Evolutionary conservation across 2,329 filamentous ascomycete genomes (phyloP), one percentile per base, ranked within the genome.

Genomic region (Thelonectria rubi): DNA sequence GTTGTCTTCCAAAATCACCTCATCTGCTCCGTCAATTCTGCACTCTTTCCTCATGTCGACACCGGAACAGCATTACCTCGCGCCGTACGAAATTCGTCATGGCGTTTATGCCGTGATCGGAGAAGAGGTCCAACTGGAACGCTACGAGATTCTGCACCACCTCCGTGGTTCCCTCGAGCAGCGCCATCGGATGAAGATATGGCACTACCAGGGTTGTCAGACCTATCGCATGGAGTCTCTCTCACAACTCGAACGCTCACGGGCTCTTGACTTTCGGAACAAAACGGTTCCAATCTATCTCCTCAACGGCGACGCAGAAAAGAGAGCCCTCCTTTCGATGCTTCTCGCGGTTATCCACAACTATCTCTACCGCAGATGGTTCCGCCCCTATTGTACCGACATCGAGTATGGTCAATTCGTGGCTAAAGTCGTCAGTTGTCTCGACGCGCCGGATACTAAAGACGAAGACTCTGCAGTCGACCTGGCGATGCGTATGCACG

Each of bases 341-440:
- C 14, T 51, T 24, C 11, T 18, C 26, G 24, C 42, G 34, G 21
- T 55, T 18, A 12, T 62, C 6, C 50, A 52, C 5, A 62, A 51
- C 10, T 55, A 51, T 20, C 26, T 55, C 11, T 60, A 60, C 21
- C 45, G 50, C 5, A 45, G 4, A 20, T 62, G 56, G 55, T 60
- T 62, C 43, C 50, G 39, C 15, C 43, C 30, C 8, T 62, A 55
- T n/a, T 37, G 50, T n/a, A 32, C 49, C 9, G 20, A 62, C 10
- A 62, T 62, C 14, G 30, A 40, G 21, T n/a, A 15, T 24, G 45
- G 51, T 24, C 32, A 55, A 34, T 55, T 24, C 20, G 11, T 63
- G 2, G 46, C 10, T 7, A 37, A 15, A 7, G 11, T 37, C 34
- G 34, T 37, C 14, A 2, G 5, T 14, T 7, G 8, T 37, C 8